These are phyloP conservation scores for Licmophora abbreviata DNA, from an alignment of 108 stramenopile species.

Conservation along the genomic window DNA sequence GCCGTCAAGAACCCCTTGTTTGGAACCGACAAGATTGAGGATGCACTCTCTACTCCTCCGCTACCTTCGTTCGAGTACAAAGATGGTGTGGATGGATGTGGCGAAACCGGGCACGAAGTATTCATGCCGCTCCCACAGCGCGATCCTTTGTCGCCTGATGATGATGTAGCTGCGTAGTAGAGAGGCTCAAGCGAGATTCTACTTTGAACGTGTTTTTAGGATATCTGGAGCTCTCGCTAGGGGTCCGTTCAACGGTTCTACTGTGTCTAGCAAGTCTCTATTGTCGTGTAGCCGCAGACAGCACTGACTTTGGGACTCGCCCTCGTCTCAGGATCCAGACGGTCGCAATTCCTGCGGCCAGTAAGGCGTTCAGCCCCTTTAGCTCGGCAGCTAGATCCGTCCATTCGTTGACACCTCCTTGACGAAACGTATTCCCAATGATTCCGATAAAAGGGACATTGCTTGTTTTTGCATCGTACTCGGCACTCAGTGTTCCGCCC, in stretches of 20 bases:
- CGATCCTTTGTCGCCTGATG: slow-evolving; percentile 46
- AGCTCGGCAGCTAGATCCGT: slow-evolving; percentile 33
- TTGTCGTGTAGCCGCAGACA: no score
- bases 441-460: slow-evolving; percentile 83
- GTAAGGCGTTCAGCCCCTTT: slow-evolving; percentile 62
- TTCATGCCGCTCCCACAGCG: slow-evolving; percentile 76
- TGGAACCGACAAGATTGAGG: slow-evolving; percentile 63
- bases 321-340: slow-evolving; percentile 14
- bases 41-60: slow-evolving; percentile 57
- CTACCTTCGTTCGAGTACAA: slow-evolving; percentile 77
- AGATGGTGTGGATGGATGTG: slow-evolving; percentile 73
- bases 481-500: slow-evolving; percentile 60
- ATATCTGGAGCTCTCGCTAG: no score
- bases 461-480: slow-evolving; percentile 55
- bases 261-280: no score
- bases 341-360: slow-evolving; percentile 42
- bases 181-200: no score
- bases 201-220: no score
- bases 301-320: no score
- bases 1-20: slow-evolving; percentile 82
- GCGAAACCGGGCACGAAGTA: slow-evolving; percentile 57
- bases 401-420: slow-evolving; percentile 14
- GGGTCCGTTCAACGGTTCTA: no score
- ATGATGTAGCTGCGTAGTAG: slow-evolving; percentile 5
- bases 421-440: slow-evolving; percentile 52